phyloP scores from a whole-genome alignment of 2,329 filamentous ascomycete species.

The Fusarium fracticaudum region DNA sequence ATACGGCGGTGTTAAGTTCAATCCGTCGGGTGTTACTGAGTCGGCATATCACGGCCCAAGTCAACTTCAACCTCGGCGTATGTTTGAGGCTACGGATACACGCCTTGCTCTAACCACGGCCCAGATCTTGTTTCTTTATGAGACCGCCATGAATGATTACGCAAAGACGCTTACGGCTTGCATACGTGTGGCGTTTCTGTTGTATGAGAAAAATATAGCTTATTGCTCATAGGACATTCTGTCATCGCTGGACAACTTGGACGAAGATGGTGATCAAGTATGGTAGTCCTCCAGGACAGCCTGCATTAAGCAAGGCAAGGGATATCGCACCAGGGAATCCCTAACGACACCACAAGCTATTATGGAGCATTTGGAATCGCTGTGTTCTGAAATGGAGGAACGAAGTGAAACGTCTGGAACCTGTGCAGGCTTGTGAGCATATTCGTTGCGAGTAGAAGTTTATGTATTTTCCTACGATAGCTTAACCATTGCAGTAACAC shows the following conservation, averaged over 20 bases:
- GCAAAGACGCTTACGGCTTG: background rate
- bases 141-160: background rate
- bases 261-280: background rate
- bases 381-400: background rate
- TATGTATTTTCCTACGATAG: background rate
- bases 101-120: background rate
- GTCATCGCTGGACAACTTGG: too few species aligned
- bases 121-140: background rate
- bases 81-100: background rate
- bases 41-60: slow-evolving; percentile 15
- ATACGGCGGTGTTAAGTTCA: background rate
- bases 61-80: background rate
- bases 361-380: background rate
- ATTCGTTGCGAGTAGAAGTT: background rate
- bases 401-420: background rate
- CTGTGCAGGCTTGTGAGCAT: background rate
- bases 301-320: background rate
- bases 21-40: background rate
- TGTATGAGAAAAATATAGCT: background rate
- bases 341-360: background rate
- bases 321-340: background rate
- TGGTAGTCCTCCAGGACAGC: background rate
- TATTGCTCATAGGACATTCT: background rate
- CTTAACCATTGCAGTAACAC: background rate
- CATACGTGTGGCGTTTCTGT: background rate